Base-by-base conservation (phyloP, 371 early-diverging fungal genomes). In the Apophysomyces elegans region DNA sequence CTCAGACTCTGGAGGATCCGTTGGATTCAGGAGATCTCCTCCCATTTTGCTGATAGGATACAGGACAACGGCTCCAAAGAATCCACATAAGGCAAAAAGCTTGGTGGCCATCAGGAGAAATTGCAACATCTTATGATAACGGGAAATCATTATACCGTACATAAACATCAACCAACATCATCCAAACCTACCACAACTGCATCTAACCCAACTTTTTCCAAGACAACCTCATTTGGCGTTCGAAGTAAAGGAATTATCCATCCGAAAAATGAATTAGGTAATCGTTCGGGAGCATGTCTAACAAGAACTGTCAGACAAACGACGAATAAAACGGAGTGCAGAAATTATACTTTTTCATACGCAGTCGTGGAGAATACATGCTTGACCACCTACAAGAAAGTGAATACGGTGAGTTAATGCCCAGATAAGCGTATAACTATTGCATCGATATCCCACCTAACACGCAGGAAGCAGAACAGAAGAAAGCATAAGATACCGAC, bases 161-260 rank as follows among this genome's bases (percentile, higher is more conserved):
- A 5, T 14, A 21, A 14, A 14, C 14, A 37, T 12, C 13, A 26
- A 26, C 9, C 26, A 32, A 21, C 21, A 16, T 12, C 44, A 41
- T 4, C 32, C 32, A 26, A 26, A 60, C 61, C 58, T 74, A 77
- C 80, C 81, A 90, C 86, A 21, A 88, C 88, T 0, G 90, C 89
- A 68, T 90, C 90, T 13, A 90, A 68, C 16, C 90, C 90, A 37
- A 88, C 85, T 68, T 88, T 80, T 26, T 89, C 82, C 37, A 89
- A 71, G 12, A 87, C 69, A 26, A 84, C 86, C 7, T 77, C 72
- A 59, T 89, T 81, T 2, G 86, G 78, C 16, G 84, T 84, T 45
- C 75, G 75, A 37, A 86, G 58, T 37, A 89, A 63, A 21, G 87
- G 85, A 16, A 78, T 65, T 61, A 89, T 86, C 89, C 89, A 89